Evolutionary conservation across 306 rosid genomes (phyloP).

Genomic region (Quercus berberidifolia): DNA sequence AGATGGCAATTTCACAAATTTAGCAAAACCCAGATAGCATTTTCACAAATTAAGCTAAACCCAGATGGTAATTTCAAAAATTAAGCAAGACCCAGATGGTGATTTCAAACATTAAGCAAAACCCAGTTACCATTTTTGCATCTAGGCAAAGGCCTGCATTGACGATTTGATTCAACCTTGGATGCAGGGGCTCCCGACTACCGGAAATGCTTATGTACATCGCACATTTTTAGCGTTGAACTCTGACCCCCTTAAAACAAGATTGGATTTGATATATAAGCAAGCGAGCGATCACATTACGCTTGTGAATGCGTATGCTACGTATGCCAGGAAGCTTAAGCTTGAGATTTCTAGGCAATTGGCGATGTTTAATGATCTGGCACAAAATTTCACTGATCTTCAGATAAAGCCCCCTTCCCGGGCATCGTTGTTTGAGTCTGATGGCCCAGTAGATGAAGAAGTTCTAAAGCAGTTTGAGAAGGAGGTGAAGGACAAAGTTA

Average conservation of each 20-base stretch:
- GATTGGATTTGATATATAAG: slow-evolving; percentile 85
- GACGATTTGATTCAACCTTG: slow-evolving; percentile 1
- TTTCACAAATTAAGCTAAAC: neutral
- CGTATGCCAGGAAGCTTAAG: slow-evolving; percentile 98
- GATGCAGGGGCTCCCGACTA: slow-evolving; percentile 70
- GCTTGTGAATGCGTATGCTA: slow-evolving; percentile 92
- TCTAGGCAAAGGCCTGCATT: neutral
- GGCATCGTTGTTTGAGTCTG: slow-evolving; percentile 61
- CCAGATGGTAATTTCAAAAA: neutral
- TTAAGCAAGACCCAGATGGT: neutral
- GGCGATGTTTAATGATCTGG: slow-evolving; percentile 86
- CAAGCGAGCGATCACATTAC: slow-evolving; percentile 94
- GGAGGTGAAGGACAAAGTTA: slow-evolving; percentile 97
- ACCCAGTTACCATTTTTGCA: slow-evolving; percentile 12
- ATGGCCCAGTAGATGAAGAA: slow-evolving; percentile 85
- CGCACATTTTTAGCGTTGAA: slow-evolving; percentile 88
- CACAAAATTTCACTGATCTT: slow-evolving; percentile 64
- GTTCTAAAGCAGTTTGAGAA: slow-evolving; percentile 90
- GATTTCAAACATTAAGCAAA: slow-evolving; percentile 6
- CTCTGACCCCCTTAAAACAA: slow-evolving; percentile 84
- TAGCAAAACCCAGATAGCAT: slow-evolving; percentile 4
- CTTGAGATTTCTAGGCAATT: slow-evolving; percentile 87
- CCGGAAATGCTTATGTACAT: slow-evolving; percentile 80
- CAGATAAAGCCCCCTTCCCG: slow-evolving; percentile 56
- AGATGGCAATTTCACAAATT: neutral